Evolutionary conservation across 768 basidiomycete species (phyloP).

Genomic region (Mycena haematopus): DNA sequence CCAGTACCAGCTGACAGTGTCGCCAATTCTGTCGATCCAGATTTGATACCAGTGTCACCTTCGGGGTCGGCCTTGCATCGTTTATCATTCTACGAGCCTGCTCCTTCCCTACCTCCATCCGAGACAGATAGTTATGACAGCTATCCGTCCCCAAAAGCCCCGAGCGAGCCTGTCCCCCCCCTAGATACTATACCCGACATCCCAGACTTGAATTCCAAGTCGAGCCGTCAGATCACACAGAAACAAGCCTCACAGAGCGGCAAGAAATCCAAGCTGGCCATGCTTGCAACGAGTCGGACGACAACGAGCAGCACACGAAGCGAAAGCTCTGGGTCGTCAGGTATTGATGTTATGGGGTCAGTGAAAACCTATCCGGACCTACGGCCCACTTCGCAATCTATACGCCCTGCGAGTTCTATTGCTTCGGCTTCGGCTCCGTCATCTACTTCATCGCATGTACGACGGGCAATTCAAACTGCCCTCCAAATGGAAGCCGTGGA

Average conservation of each 20-base stretch:
- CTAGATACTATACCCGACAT: conserved; percentile 62
- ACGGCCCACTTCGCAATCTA: conserved; percentile 70
- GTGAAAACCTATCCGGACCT: conserved; percentile 76
- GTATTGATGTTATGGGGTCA: conserved; percentile 60
- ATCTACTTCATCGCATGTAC: conserved; percentile 65
- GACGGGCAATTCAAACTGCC: conserved; percentile 72
- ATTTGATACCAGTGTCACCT: conserved; percentile 68
- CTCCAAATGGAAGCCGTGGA: conserved; percentile 66
- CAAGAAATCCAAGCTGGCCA: conserved; percentile 72
- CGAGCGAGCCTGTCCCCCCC: conserved; percentile 52
- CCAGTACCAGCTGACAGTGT: conserved; percentile 17
- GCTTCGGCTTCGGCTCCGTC: conserved; percentile 44
- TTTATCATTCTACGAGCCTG: conserved; percentile 62
- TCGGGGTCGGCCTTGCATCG: conserved; percentile 69
- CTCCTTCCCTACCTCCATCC: conserved; percentile 59
- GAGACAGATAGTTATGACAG: conserved; percentile 44
- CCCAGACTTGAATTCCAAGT: conserved; percentile 58
- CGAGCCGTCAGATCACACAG: conserved; percentile 39
- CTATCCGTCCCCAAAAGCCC: conserved; percentile 45
- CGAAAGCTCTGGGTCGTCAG: conserved; percentile 62
- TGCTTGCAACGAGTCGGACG: conserved; percentile 69
- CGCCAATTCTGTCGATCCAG: conserved; percentile 51
- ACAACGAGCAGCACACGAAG: conserved; percentile 51
- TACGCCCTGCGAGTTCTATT: conserved; percentile 44
- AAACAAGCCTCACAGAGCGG: conserved; percentile 36